Evolutionary conservation across 345 rosid species (phyloP).

Genomic region (Euclidium syriacum): DNA sequence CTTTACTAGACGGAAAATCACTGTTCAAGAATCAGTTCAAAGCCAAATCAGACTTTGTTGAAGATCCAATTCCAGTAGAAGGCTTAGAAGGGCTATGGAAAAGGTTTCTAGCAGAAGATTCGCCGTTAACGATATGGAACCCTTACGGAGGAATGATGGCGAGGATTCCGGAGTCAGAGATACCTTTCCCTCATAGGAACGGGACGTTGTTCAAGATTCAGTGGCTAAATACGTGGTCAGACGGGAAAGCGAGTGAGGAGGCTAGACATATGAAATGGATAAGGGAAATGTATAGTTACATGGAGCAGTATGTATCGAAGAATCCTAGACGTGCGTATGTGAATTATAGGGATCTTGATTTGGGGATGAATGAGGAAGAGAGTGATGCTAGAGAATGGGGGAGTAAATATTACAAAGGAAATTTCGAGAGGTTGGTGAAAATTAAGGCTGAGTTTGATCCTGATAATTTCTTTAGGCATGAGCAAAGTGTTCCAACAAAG

Average conservation of each 20-base stretch:
- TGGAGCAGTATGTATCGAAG: slow-evolving; percentile 28
- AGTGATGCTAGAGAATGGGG: slow-evolving; percentile 48
- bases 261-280: slow-evolving; percentile 29
- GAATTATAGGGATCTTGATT: slow-evolving; percentile 33
- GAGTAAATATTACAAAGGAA: slow-evolving; percentile 43
- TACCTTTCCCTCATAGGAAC: slow-evolving; percentile 32
- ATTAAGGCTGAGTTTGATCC: slow-evolving; percentile 53
- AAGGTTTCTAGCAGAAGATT: slow-evolving; percentile 14
- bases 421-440: slow-evolving; percentile 40
- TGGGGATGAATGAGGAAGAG: slow-evolving; percentile 25
- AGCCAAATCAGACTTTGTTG: slow-evolving; percentile 69
- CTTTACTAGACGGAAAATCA: slow-evolving; percentile 50
- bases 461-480: slow-evolving; percentile 49
- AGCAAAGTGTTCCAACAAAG: slow-evolving; percentile 54
- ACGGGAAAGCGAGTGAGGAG: slow-evolving; percentile 20
- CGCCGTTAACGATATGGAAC: slow-evolving; percentile 27
- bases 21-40: slow-evolving; percentile 52
- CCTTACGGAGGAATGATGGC: slow-evolving; percentile 36
- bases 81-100: slow-evolving; percentile 31
- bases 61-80: slow-evolving; percentile 30
- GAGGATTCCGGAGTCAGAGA: slow-evolving; percentile 28
- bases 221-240: slow-evolving; percentile 26
- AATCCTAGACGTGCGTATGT: slow-evolving; percentile 29
- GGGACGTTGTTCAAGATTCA: slow-evolving; percentile 32
- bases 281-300: slow-evolving; percentile 30